Evolutionary conservation across 1,139 yeast genomes (phyloP).

Genomic region (Diutina pseudorugosa): DNA sequence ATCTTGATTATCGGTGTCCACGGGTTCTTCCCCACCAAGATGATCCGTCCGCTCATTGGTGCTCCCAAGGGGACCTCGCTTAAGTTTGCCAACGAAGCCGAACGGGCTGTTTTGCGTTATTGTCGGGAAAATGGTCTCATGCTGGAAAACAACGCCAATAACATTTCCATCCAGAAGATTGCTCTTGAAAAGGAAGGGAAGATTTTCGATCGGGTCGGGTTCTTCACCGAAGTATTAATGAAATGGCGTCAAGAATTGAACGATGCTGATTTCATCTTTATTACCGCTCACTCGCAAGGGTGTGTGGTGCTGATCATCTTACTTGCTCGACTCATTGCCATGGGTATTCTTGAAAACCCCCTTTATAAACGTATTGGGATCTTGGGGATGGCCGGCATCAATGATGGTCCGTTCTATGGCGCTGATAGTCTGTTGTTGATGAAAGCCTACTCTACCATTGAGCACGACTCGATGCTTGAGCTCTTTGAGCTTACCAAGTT

Average conservation of each 20-base stretch:
- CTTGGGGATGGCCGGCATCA: conserved; percentile 91
- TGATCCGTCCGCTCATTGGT: conserved; percentile 77
- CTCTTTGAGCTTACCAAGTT: conserved; percentile 78
- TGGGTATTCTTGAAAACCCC: conserved; percentile 47
- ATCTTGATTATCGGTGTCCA: conserved; percentile 85
- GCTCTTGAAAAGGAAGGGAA: conserved; percentile 92
- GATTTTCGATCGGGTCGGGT: conserved; percentile 73
- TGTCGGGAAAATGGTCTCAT: conserved; percentile 44
- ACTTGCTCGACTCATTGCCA: conserved; percentile 56
- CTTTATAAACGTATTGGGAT: conserved; percentile 50
- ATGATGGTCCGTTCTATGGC: conserved; percentile 89
- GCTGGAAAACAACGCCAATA: conserved; percentile 21
- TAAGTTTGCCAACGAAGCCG: conserved; percentile 81
- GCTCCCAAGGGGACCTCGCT: conserved; percentile 90
- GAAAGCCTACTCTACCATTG: conserved; percentile 83
- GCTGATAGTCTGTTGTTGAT: conserved; percentile 73
- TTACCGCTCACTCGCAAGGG: conserved; percentile 94
- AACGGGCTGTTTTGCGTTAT: conserved; percentile 61
- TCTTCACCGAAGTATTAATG: conserved; percentile 57
- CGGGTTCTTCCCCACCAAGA: conserved; percentile 85
- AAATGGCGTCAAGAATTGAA: conserved; percentile 63
- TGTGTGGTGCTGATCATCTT: conserved; percentile 82
- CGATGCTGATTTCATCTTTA: conserved; percentile 71
- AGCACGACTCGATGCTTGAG: conserved; percentile 75
- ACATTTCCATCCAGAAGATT: conserved; percentile 68